These are phyloP conservation scores for Fusarium pseudocircinatum DNA, from an alignment of 2,329 filamentous ascomycete species.

Conservation along the genomic window DNA sequence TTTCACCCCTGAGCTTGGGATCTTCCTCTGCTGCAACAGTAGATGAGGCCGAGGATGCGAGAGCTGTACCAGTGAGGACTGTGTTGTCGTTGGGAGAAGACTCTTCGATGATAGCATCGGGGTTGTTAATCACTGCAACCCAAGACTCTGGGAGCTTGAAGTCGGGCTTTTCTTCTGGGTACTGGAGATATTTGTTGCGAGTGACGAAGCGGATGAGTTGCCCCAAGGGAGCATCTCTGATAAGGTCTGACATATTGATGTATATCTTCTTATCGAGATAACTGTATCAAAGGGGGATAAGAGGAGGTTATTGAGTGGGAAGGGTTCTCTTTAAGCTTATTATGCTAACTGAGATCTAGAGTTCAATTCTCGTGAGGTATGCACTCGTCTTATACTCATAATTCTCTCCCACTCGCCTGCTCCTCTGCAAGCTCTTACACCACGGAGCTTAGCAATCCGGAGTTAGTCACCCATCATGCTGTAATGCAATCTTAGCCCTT, in stretches of 20 bases:
- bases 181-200: constrained; percentile 62
- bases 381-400: constrained; percentile 34
- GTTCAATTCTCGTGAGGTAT: neutral
- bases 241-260: constrained; percentile 43
- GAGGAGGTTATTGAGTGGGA: neutral
- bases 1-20: constrained; percentile 18
- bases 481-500: neutral
- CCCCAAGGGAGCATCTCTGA: constrained; percentile 67
- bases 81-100: constrained; percentile 7
- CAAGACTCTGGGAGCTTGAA: constrained; percentile 61
- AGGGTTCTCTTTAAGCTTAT: constrained; percentile 13
- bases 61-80: constrained; percentile 20
- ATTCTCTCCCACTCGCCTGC: neutral
- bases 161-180: constrained; percentile 67
- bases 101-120: constrained; percentile 33
- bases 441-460: constrained; percentile 26
- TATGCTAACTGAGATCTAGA: neutral
- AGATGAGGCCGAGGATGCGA: constrained; percentile 39
- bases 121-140: constrained; percentile 48
- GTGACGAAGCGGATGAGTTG: constrained; percentile 66
- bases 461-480: neutral
- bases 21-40: constrained; percentile 31
- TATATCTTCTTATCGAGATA: neutral
- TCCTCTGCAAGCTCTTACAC: neutral
- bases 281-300: neutral